Evolutionary conservation across 2,329 filamentous ascomycete species (phyloP).

Genomic region (Metarhizium guizhouense): DNA sequence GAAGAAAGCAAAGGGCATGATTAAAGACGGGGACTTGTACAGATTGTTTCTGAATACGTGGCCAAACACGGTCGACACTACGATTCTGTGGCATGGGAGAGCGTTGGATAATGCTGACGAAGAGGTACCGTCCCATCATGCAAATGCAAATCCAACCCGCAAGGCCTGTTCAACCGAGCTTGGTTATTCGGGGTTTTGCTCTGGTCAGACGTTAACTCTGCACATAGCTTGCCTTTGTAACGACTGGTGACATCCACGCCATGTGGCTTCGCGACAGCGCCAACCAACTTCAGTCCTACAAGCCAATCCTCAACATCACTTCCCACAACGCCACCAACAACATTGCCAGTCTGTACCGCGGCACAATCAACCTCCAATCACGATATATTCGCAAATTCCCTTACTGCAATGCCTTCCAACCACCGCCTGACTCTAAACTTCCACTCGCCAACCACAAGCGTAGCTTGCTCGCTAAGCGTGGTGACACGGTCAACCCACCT

Average conservation of each 20-base stretch:
- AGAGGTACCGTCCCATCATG: slow-evolving; percentile 30
- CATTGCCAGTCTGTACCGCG: slow-evolving; percentile 61
- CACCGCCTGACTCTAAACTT: slow-evolving; percentile 58
- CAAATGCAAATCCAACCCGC: too few species aligned
- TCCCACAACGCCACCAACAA: slow-evolving; percentile 32
- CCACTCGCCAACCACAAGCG: slow-evolving; percentile 11
- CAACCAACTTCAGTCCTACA: slow-evolving; percentile 70
- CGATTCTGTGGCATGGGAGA: slow-evolving; percentile 58
- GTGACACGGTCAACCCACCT: slow-evolving; percentile 53
- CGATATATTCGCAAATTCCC: slow-evolving; percentile 62
- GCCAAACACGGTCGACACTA: slow-evolving; percentile 68
- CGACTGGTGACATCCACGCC: slow-evolving; percentile 83
- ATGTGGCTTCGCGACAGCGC: slow-evolving; percentile 89
- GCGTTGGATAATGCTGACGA: slow-evolving; percentile 48
- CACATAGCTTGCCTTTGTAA: slow-evolving; percentile 60
- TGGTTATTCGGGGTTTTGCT: neutral
- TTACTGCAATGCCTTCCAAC: slow-evolving; percentile 93
- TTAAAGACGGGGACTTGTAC: slow-evolving; percentile 69
- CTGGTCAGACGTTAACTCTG: neutral
- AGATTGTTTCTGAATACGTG: slow-evolving; percentile 64
- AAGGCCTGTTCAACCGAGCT: neutral
- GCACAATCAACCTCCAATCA: slow-evolving; percentile 68
- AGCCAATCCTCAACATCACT: slow-evolving; percentile 49
- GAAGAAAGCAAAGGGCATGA: slow-evolving; percentile 51
- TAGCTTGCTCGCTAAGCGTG: slow-evolving; percentile 10